phyloP scores from a whole-genome alignment of 352 stramenopile species.

The Phytophthora crassamura region DNA sequence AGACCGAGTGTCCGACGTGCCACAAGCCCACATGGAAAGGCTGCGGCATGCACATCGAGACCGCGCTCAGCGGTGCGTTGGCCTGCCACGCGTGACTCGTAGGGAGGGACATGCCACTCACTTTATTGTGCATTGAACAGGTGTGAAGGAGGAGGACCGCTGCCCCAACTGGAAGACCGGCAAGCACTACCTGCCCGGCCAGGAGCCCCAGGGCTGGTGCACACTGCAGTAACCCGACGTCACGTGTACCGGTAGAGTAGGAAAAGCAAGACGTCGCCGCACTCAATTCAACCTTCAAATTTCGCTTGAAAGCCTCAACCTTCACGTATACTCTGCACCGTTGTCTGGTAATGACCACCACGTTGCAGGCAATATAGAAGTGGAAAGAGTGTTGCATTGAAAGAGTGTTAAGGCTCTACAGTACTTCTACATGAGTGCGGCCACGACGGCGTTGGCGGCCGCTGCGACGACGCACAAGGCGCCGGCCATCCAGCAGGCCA shows the following conservation, averaged over 20 bases:
- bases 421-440: slow-evolving; percentile 12
- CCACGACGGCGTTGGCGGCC: slow-evolving; percentile 2
- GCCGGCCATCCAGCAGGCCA: slow-evolving; percentile 39
- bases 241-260: slow-evolving; percentile 25
- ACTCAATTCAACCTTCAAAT: background rate
- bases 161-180: slow-evolving; percentile 63
- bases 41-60: slow-evolving; percentile 67
- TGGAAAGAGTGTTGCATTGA: background rate
- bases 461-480: slow-evolving; percentile 33
- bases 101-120: too few species aligned
- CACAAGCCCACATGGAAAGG: slow-evolving; percentile 70
- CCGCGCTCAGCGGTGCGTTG: slow-evolving; percentile 46
- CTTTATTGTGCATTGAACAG: slow-evolving; percentile 14
- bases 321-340: too few species aligned
- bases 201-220: slow-evolving; percentile 33
- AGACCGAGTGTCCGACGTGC: slow-evolving; percentile 63
- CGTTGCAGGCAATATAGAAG: background rate
- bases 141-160: slow-evolving; percentile 52
- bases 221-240: slow-evolving; percentile 26
- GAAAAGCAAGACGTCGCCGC: slow-evolving; percentile 8
- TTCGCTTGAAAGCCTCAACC: too few species aligned
- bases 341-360: too few species aligned
- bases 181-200: slow-evolving; percentile 47
- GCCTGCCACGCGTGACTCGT: too few species aligned
- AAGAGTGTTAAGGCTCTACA: background rate